Base-by-base conservation (phyloP, 1,284 basidiomycete species). In the Nidula niveotomentosa region DNA sequence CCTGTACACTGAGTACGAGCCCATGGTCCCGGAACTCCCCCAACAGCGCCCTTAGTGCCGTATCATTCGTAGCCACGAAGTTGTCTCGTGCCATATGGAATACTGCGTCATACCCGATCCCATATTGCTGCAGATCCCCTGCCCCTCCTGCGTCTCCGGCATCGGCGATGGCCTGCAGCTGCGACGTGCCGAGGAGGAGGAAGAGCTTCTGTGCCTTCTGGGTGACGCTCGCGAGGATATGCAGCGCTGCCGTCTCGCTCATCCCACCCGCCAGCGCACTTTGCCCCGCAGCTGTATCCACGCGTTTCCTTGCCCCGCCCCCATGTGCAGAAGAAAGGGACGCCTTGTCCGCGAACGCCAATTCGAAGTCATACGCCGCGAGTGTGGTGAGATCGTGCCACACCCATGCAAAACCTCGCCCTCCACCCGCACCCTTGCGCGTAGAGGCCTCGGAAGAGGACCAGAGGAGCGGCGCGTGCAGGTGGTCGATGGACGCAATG, bases 11-110 rank as follows among this genome's bases (percentile, higher is more conserved):
- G 13, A 91, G 76, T 12, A 97, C 85, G 62, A 97, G 69, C 1
- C 85, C 85, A 64, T 98, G 95, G 69, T 98, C 95, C 63, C 83
- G 83, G 69, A 95, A 97, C 72, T 98, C 95, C 23, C 86, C 87
- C 50, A 97, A 73, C 35, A 95, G 75, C 7, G 93, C 84, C 35
- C 90, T 80, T 66, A 96, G 77, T 44, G 93, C 83, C 12, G 89
- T 91, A 62, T 95, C 93, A 66, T 87, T 94, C 48, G 90, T 88
- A 6, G 94, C 94, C 51, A 96, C 84, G 64, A 97, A 95, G 46
- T 90, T 80, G 53, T 92, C 90, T 49, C 88, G 73, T 10, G 89
- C 88, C 6, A 78, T 69, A 53, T 76, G 80, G 68, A 90, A 90
- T 23, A 93, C 65, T 17, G 76, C 71, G 60, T 86, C 83, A 62